Percentiles rank a stretch among this genome's conserved stretches.
Evolutionary conservation across 2,329 filamentous ascomycete genomes (phyloP).

Genomic region (Sphaerostilbella broomeana): DNA sequence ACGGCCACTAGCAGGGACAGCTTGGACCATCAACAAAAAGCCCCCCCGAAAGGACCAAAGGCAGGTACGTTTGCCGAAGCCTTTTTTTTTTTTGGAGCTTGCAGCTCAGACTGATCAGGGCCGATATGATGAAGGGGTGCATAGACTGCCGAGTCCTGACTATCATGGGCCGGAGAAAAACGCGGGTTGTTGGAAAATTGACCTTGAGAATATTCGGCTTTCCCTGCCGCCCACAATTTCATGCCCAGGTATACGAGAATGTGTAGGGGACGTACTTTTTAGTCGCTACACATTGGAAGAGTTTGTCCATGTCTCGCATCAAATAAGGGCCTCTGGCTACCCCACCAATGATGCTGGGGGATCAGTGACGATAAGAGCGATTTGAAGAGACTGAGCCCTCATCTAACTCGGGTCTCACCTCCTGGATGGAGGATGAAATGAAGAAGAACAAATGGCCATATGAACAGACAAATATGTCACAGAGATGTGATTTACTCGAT

Average conservation of each 20-base stretch:
- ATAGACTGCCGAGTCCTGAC: neutral
- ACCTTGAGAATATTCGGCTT: neutral
- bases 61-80: neutral
- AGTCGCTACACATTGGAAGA: neutral
- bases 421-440: neutral
- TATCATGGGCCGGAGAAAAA: slow-evolving; percentile 1
- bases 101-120: slow-evolving; percentile 5
- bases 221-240: neutral
- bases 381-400: neutral
- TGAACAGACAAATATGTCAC: neutral
- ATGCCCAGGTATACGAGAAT: neutral
- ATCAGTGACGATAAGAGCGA: slow-evolving; percentile 4
- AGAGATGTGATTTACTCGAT: no score
- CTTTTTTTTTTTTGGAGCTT: slow-evolving; percentile 1
- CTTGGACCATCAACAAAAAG: slow-evolving; percentile 13
- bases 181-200: neutral
- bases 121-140: slow-evolving; percentile 3
- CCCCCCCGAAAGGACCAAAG: slow-evolving; percentile 9
- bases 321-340: slow-evolving; percentile 3
- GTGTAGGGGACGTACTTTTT: neutral
- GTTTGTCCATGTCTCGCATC: slow-evolving; percentile 11
- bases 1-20: slow-evolving; percentile 11
- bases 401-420: slow-evolving; percentile 6
- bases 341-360: slow-evolving; percentile 1
- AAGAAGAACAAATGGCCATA: neutral